Conservation (phyloP, 306 rosid species). For the Amphicarpaea edgeworthii region DNA sequence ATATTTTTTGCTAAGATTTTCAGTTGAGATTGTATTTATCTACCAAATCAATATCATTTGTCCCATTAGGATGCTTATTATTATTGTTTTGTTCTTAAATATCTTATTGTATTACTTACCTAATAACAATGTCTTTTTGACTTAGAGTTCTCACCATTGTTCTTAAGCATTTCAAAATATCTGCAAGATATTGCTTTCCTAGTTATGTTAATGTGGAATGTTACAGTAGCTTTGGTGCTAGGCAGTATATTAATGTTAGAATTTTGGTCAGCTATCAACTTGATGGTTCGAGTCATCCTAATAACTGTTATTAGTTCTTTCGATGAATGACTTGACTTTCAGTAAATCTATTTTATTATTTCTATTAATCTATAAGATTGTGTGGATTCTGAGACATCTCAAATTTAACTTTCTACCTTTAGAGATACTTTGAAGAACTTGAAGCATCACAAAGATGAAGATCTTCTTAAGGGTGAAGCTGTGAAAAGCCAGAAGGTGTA, state of each 20-base stretch:
- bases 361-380: slow-evolving; percentile 12
- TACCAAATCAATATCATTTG: not conserved
- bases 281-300: slow-evolving; percentile 25
- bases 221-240: not conserved
- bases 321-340: not conserved
- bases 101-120: slow-evolving; percentile 5
- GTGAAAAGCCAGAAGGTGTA: slow-evolving; percentile 87
- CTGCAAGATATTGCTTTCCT: not conserved
- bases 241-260: slow-evolving; percentile 29
- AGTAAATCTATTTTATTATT: slow-evolving; percentile 7
- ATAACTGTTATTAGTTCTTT: slow-evolving; percentile 5
- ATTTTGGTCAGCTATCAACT: slow-evolving; percentile 10
- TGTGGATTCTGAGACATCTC: slow-evolving; percentile 30
- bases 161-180: not conserved
- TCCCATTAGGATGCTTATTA: not conserved
- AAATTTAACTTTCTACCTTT: slow-evolving; percentile 32
- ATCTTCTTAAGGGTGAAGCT: slow-evolving; percentile 86
- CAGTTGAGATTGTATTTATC: not conserved
- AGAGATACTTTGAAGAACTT: slow-evolving; percentile 77
- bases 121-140: not conserved
- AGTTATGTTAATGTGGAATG: slow-evolving; percentile 6
- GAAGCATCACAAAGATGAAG: slow-evolving; percentile 85
- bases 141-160: slow-evolving; percentile 8
- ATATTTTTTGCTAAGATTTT: not conserved
- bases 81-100: not conserved